Evolutionary conservation across 2,329 filamentous ascomycete genomes (phyloP).

Genomic region (Exophiala calicioides): DNA sequence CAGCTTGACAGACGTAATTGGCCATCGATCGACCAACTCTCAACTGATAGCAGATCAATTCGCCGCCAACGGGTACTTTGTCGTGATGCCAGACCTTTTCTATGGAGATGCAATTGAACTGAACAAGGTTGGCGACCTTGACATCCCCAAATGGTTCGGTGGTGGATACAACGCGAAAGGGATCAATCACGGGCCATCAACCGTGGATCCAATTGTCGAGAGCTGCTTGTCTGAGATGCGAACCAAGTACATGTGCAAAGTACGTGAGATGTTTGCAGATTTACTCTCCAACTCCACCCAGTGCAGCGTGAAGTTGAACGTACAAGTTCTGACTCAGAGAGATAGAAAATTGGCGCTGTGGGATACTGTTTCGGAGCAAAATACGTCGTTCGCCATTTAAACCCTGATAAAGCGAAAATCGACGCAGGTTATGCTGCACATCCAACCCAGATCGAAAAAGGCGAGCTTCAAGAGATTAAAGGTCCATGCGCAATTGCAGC

Average conservation of each 20-base stretch:
- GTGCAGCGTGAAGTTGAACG: no score
- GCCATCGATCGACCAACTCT: slow-evolving; percentile 57
- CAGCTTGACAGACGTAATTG: slow-evolving; percentile 57
- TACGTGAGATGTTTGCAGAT: not conserved
- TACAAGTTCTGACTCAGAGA: slow-evolving; percentile 5
- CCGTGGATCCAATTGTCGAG: slow-evolving; percentile 56
- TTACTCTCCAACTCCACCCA: no score
- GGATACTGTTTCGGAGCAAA: slow-evolving; percentile 38
- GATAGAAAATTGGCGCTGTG: slow-evolving; percentile 29
- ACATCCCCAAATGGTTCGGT: slow-evolving; percentile 25
- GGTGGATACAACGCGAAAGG: slow-evolving; percentile 13
- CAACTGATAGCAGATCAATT: slow-evolving; percentile 71
- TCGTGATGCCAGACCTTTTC: slow-evolving; percentile 70
- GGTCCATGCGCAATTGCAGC: slow-evolving; percentile 68
- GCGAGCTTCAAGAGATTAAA: slow-evolving; percentile 64
- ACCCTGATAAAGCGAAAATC: slow-evolving; percentile 48
- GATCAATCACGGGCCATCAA: slow-evolving; percentile 40
- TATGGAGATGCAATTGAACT: slow-evolving; percentile 63
- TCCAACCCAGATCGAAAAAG: slow-evolving; percentile 69
- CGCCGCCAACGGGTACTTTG: slow-evolving; percentile 68
- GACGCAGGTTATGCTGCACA: slow-evolving; percentile 73
- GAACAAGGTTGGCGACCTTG: slow-evolving; percentile 54
- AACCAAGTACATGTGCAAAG: slow-evolving; percentile 9
- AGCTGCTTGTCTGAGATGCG: slow-evolving; percentile 43
- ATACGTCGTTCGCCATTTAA: slow-evolving; percentile 69